Percentiles rank a stretch among this genome's conserved stretches.
These are phyloP conservation scores for Massospora cicadina DNA, from an alignment of 371 early-diverging fungal species.

Conservation along the genomic window DNA sequence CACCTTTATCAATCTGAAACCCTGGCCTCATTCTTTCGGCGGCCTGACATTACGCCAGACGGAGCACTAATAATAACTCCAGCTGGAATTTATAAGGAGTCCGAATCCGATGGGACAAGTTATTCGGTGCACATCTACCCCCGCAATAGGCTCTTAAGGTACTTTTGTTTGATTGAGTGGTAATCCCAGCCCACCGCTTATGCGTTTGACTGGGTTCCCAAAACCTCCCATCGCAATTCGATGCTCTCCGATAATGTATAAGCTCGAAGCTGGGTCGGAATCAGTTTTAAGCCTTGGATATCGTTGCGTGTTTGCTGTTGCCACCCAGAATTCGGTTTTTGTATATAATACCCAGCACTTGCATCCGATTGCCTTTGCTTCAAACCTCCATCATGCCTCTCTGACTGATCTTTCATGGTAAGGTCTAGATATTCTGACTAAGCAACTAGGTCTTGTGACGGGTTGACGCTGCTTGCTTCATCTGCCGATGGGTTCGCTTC, in stretches of 20 bases:
- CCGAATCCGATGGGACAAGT: constrained; percentile 13
- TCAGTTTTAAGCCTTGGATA: constrained; percentile 35
- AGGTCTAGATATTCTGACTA: constrained; percentile 9
- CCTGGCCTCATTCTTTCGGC: constrained; percentile 77
- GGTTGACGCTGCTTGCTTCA: constrained; percentile 45
- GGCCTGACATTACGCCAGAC: constrained; percentile 78
- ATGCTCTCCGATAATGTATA: neutral
- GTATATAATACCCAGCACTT: constrained; percentile 73
- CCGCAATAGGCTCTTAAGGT: constrained; percentile 21
- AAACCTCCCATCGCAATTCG: constrained; percentile 2
- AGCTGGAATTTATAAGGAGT: constrained; percentile 41
- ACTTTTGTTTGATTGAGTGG: neutral
- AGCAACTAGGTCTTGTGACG: constrained; percentile 42
- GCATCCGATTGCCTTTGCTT: constrained; percentile 46
- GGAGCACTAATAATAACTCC: constrained; percentile 71
- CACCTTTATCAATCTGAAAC: constrained; percentile 75
- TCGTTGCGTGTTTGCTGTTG: constrained; percentile 70
- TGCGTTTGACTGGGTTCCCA: constrained; percentile 19
- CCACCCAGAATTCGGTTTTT: constrained; percentile 61
- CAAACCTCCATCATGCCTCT: constrained; percentile 75
- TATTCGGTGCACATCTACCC: constrained; percentile 28
- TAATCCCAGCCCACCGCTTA: constrained; percentile 30
- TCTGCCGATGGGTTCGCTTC: constrained; percentile 85
- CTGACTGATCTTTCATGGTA: constrained; percentile 79
- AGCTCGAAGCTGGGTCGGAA: neutral